phyloP scores from a whole-genome alignment of 225 moss, liverwort and hornwort species.

The Straminergon stramineum region DNA sequence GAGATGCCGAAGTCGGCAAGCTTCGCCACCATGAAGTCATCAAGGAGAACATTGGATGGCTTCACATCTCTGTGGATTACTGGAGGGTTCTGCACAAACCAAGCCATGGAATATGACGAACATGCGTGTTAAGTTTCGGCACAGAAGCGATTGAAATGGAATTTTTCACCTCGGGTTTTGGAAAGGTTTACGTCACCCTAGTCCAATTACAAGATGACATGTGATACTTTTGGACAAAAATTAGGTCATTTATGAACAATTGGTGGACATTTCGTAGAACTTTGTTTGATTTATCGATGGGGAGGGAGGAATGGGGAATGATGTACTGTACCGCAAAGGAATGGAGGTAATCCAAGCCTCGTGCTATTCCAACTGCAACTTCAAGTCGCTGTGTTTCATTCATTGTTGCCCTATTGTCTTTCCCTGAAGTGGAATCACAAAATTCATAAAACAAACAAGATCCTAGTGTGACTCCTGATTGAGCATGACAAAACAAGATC shows the following conservation, averaged over 20 bases:
- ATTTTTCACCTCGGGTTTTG: neutral
- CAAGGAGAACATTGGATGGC: neutral
- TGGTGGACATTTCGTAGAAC: too few species aligned
- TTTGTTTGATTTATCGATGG: neutral
- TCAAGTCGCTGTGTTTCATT: neutral
- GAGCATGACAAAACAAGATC: neutral
- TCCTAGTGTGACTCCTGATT: neutral
- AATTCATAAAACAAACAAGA: neutral
- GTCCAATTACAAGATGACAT: neutral
- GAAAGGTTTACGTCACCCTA: neutral
- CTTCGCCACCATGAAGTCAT: constrained; percentile 19
- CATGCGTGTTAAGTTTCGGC: neutral
- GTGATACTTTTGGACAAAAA: neutral
- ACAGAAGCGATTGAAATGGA: too few species aligned
- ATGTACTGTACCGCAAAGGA: constrained; percentile 26
- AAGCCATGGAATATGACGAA: too few species aligned
- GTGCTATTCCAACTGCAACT: constrained; percentile 28
- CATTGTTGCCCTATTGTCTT: constrained; percentile 11
- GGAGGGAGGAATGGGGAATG: neutral
- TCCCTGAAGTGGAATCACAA: neutral
- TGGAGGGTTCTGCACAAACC: neutral
- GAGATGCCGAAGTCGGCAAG: constrained; percentile 26
- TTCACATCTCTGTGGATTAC: constrained; percentile 22
- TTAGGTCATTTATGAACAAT: neutral
- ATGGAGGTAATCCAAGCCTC: constrained; percentile 45